Base-by-base conservation (phyloP, 805 yeast species). In the Dipodascus albidus region DNA sequence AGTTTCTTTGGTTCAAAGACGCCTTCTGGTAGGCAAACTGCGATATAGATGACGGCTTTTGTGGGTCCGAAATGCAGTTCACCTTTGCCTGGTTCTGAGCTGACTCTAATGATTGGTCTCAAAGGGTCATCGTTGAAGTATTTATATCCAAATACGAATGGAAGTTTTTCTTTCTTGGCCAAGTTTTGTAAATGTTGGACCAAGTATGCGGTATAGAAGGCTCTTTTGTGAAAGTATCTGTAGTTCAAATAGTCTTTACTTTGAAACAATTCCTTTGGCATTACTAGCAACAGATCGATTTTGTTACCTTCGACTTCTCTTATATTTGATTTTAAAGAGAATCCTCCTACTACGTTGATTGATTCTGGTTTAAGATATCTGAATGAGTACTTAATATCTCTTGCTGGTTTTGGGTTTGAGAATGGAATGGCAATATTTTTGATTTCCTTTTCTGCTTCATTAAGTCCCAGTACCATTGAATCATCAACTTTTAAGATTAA, bases 181-280 rank as follows among this genome's bases (percentile, higher is more conserved):
- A 38, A 19, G 6, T 6, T 4, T 38, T 14, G 44, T 38, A 38
- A 14, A 38, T 17, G 44, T 77, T 47, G 27, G n/a, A 47, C 49
- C 3, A 22, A 9, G 14, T 22, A 47, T 1, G 96, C 91, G 53
- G 89, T 60, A 63, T 89, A 93, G 60, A 87, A 91, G 6, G 96
- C 81, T 59, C 96, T 78, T 68, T 93, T 93, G 70, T 91, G 89
- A 54, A 88, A 71, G 42, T 93, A 91, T 64, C 98, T 76, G 70
- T 86, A 88, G 70, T 93, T 93, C 61, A 91, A 73, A 63, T 83
- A 87, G 67, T 93, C 99, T 70, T 93, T 93, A 51, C 83, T 82
- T 62, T 85, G 89, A 64, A 93, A 85, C 50, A 85, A 65, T 23
- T 71, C 69, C 51, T 71, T 69, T 3, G 97, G 96, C 90, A 93